Conservation (phyloP, 2,329 filamentous ascomycete species). For the Penicillium sp. region DNA sequence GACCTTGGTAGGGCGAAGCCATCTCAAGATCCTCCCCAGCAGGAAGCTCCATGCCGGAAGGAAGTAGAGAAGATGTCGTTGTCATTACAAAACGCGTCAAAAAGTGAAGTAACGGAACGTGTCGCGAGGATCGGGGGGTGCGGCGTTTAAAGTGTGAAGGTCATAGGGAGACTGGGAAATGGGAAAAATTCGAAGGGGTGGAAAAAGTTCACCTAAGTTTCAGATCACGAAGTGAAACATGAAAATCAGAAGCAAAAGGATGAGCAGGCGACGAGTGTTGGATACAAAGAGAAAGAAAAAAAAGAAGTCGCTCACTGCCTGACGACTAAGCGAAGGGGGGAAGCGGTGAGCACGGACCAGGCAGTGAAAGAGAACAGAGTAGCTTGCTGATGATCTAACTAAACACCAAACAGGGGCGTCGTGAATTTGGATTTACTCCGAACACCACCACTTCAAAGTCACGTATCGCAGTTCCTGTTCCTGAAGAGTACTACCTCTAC, state of each 20-base stretch:
- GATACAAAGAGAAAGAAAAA: slow-evolving; percentile 6
- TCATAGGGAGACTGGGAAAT: not conserved
- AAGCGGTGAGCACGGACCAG: slow-evolving; percentile 34
- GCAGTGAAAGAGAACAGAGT: slow-evolving; percentile 42
- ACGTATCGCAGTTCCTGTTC: not conserved
- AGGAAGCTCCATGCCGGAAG: slow-evolving; percentile 39
- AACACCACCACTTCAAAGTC: not conserved
- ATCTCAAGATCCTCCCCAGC: slow-evolving; percentile 47
- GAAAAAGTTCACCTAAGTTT: not conserved
- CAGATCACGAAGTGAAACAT: not conserved
- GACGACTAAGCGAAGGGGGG: slow-evolving; percentile 40
- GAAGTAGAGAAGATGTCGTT: slow-evolving; percentile 29
- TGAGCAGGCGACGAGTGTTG: not conserved
- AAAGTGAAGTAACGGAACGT: not conserved
- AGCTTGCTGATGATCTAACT: slow-evolving; percentile 26
- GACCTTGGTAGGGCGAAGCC: slow-evolving; percentile 40
- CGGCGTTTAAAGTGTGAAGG: not conserved
- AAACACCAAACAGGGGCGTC: slow-evolving; percentile 19
- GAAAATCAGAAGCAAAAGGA: not conserved
- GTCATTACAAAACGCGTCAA: slow-evolving; percentile 34
- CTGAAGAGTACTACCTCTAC: not conserved
- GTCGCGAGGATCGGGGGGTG: not conserved
- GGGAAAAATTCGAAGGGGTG: not conserved
- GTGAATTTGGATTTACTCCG: not conserved
- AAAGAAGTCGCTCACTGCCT: slow-evolving; percentile 5